Percentiles rank a stretch among this genome's conserved stretches.
These are phyloP conservation scores for Circinella minor DNA, from an alignment of 371 early-diverging fungal species.

Conservation along the genomic window DNA sequence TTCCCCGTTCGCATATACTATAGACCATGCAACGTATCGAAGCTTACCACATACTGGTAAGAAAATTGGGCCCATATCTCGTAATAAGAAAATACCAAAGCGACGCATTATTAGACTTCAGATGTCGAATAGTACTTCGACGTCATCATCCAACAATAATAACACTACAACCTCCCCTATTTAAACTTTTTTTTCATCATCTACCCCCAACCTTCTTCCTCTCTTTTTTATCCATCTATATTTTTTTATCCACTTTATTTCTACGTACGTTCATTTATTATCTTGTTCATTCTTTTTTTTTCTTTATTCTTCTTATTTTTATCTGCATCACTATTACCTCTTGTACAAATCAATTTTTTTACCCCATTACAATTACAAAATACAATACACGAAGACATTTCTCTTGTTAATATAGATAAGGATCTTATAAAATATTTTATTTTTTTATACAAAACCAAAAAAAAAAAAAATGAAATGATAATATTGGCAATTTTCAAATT, in stretches of 20 bases:
- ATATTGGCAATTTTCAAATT: neutral
- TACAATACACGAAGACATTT: neutral
- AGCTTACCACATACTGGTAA: slow-evolving; percentile 62
- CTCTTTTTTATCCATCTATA: neutral
- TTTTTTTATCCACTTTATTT: neutral
- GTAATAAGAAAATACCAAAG: slow-evolving; percentile 47
- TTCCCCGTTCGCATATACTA: slow-evolving; percentile 80
- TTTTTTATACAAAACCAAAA: neutral
- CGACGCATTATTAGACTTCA: slow-evolving; percentile 47
- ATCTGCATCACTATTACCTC: neutral
- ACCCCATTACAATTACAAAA: neutral
- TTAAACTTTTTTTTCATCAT: neutral
- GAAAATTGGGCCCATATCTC: slow-evolving; percentile 35
- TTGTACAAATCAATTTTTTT: slow-evolving; percentile 4
- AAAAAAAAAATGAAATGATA: neutral
- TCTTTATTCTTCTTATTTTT: neutral
- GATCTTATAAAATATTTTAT: neutral
- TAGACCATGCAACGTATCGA: slow-evolving; percentile 84
- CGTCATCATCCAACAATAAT: slow-evolving; percentile 8
- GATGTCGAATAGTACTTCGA: slow-evolving; percentile 17
- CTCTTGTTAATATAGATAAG: neutral
- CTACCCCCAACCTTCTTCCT: neutral
- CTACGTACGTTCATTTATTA: neutral
- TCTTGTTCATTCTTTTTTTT: neutral
- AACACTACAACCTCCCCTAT: neutral